Percentiles rank a stretch among this genome's conserved stretches.
Evolutionary conservation across 352 stramenopile genomes (phyloP).

Genomic region (Pythium monospermum): DNA sequence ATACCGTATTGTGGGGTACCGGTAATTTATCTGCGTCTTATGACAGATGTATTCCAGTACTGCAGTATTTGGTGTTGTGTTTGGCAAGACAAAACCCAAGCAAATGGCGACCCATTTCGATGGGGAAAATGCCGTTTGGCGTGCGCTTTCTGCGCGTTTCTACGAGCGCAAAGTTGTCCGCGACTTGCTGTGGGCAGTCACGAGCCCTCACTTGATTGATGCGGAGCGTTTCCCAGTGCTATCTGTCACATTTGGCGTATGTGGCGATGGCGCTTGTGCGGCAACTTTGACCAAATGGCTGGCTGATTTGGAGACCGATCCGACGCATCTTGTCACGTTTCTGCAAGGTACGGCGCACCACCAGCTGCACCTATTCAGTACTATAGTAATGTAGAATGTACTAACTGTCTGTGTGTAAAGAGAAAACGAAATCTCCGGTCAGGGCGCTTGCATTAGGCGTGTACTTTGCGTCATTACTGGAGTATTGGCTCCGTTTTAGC

Average conservation of each 20-base stretch:
- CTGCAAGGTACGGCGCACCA: constrained; percentile 30
- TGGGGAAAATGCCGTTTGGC: neutral
- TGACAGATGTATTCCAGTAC: too few species aligned
- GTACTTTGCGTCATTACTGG: constrained; percentile 66
- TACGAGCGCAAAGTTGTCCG: constrained; percentile 52
- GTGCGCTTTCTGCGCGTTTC: constrained; percentile 13
- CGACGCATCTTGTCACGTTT: constrained; percentile 41
- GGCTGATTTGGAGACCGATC: constrained; percentile 31
- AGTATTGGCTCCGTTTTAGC: constrained; percentile 64
- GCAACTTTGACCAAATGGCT: constrained; percentile 47
- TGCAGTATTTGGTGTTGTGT: too few species aligned
- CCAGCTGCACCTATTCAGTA: neutral
- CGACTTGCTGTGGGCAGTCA: constrained; percentile 57
- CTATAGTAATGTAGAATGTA: neutral
- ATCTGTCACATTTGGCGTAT: constrained; percentile 29
- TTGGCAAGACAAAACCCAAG: too few species aligned
- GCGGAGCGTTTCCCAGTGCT: constrained; percentile 38
- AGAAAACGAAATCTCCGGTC: constrained; percentile 26
- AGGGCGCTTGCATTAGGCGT: constrained; percentile 49
- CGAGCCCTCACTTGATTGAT: constrained; percentile 56
- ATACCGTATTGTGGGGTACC: too few species aligned
- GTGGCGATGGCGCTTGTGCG: neutral
- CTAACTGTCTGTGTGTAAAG: constrained; percentile 18
- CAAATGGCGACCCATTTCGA: too few species aligned
- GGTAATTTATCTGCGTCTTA: too few species aligned